A percentile compares a stretch with the other conserved stretches of the same genome.
phyloP scores from a whole-genome alignment of 768 basidiomycete species.

The Amyloporia xantha region DNA sequence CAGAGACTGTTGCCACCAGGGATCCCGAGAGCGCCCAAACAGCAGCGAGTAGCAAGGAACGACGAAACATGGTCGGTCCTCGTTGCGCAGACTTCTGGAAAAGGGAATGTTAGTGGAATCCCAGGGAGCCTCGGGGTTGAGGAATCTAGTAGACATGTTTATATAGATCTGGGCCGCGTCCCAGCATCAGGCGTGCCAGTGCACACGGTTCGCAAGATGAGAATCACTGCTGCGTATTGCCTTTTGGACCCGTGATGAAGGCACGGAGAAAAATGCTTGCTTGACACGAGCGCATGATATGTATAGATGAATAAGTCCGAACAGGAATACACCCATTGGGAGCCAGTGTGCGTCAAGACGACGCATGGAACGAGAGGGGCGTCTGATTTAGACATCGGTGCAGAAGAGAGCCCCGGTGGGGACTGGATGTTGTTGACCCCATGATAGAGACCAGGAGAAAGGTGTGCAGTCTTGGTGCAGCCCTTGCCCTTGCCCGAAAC shows the following conservation, averaged over 20 bases:
- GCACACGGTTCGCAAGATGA: background rate
- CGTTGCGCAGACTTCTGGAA: background rate
- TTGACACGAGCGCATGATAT: constrained; percentile 1
- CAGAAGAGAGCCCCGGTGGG: background rate
- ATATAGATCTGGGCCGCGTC: background rate
- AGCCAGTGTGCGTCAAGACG: background rate
- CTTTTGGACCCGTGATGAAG: constrained; percentile 5
- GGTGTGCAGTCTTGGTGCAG: background rate
- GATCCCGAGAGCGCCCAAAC: constrained; percentile 11
- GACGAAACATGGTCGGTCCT: constrained; percentile 1
- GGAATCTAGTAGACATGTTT: background rate
- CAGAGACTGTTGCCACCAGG: constrained; percentile 21
- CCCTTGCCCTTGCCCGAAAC: no score
- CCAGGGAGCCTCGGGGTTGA: background rate
- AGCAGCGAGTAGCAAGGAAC: constrained; percentile 5
- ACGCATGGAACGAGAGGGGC: background rate
- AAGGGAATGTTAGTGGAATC: background rate
- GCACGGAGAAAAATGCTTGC: constrained; percentile 4
- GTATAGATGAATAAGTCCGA: background rate
- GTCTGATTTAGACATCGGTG: background rate
- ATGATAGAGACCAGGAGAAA: background rate
- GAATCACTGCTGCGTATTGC: constrained; percentile 3
- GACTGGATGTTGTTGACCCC: background rate
- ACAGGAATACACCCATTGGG: background rate
- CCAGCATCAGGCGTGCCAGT: background rate